Evolutionary conservation across 176 grass and related monocot genomes (phyloP), one percentile per base, ranked within the genome.

Genomic region (Oryza glumipatula): DNA sequence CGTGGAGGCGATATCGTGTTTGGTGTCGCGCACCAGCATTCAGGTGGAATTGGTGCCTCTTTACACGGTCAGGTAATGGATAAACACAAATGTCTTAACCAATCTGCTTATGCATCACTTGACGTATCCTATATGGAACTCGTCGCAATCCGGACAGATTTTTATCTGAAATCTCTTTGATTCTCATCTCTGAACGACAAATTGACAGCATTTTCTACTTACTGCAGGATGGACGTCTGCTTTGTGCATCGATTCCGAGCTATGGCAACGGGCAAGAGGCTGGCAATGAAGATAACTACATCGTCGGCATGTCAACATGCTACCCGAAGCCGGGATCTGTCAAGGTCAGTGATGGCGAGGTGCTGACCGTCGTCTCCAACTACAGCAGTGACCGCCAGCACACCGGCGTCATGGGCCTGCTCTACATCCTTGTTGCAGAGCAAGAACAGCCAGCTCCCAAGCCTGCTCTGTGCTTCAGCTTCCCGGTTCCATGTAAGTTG

Each of bases 401-500:
- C 65, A 88, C 88, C 9, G 93, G 93, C 44, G 91, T 95, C 9
- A 98, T 98, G 96, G 76, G 87, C 32, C 93, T 98, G 64, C 90
- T 92, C 93, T 98, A 98, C 83, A 90, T 98, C 80, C 82, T 95
- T 51, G 93, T 95, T 2, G 93, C 93, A 22, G 95, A 95, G 44
- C 84, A 44, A 6, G 75, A 80, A 33, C 66, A 30, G 7, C 19
- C 44, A 16, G 73, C 41, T 21, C 52, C 64, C 7, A 79, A 86
- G 65, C 85, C 61, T 38, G 67, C 77, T 4, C 33, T 89, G 0
- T 80, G 58, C 81, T 86, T 91, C 47, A 81, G 54, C 46, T 91
- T 87, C 86, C 88, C 89, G 1, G 63, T 39, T 26, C 54, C 86
- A 81, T 90, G 95, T 94, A 78, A 88, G 88, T 36, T 83, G 7